phyloP scores from a whole-genome alignment of 2,329 filamentous ascomycete genomes.

The Clonostachys chloroleuca region DNA sequence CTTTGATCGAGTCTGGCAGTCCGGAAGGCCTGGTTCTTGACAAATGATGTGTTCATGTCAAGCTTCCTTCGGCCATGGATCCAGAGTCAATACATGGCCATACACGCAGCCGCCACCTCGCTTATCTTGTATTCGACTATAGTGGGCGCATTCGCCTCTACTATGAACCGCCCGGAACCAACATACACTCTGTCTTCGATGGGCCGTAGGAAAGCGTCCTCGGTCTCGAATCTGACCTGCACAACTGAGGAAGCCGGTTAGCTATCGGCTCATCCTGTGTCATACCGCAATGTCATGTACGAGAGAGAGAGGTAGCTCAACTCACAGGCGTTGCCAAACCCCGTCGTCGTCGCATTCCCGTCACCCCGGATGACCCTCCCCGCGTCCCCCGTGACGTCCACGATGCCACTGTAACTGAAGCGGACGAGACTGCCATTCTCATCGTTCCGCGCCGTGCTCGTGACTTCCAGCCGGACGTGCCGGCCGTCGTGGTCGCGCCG shows the following conservation, averaged over 20 bases:
- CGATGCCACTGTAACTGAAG: constrained; percentile 30
- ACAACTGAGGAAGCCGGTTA: constrained; percentile 18
- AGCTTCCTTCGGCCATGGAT: background rate
- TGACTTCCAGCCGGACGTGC: constrained; percentile 29
- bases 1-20: no score
- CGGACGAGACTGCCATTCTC: constrained; percentile 21
- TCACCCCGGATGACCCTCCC: constrained; percentile 24
- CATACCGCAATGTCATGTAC: background rate
- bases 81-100: background rate
- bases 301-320: background rate
- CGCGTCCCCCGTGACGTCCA: constrained; percentile 23
- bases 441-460: constrained; percentile 23
- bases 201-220: constrained; percentile 21
- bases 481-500: constrained; percentile 28
- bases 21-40: no score
- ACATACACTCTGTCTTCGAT: constrained; percentile 33
- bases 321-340: constrained; percentile 30
- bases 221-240: constrained; percentile 30
- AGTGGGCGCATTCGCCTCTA: constrained; percentile 21
- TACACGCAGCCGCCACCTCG: constrained; percentile 22
- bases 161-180: constrained; percentile 31
- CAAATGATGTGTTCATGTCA: no score
- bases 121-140: constrained; percentile 38
- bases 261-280: background rate
- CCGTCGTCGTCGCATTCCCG: constrained; percentile 27